Percentiles rank a stretch among this genome's conserved stretches.
Conservation (phyloP, 1,139 yeast species). For the Saccharomyces hybrid region DNA sequence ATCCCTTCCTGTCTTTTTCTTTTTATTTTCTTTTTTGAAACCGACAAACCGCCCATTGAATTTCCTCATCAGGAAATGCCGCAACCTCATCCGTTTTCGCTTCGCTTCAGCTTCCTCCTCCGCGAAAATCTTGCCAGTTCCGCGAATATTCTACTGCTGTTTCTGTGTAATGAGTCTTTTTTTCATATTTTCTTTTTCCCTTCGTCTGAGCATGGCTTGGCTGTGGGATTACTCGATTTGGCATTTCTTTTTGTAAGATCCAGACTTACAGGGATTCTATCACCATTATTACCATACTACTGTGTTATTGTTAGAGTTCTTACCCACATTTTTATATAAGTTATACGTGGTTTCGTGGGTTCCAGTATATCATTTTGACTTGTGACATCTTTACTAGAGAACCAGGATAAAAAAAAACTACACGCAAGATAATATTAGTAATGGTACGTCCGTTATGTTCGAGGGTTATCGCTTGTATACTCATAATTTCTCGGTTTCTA, state of each 20-base stretch:
- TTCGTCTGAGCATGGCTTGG: neutral
- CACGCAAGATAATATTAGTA: neutral
- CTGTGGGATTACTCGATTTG: neutral
- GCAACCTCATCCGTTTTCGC: neutral
- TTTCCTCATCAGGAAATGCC: neutral
- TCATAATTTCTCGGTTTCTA: neutral
- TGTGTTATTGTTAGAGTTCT: slow-evolving; percentile 2
- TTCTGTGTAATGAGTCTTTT: neutral
- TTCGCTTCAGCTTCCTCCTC: neutral
- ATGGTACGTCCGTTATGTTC: neutral
- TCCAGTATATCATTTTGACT: neutral
- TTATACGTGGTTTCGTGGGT: slow-evolving; percentile 2
- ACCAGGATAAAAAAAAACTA: neutral
- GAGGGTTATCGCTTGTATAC: neutral
- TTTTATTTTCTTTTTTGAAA: neutral
- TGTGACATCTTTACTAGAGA: neutral
- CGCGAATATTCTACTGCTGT: neutral
- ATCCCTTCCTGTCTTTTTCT: neutral
- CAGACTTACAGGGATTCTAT: neutral
- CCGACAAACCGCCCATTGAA: neutral
- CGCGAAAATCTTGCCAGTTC: neutral
- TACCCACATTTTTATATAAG: neutral
- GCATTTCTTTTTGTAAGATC: neutral
- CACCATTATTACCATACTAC: neutral
- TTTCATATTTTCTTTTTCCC: neutral